Evolutionary conservation across 2,329 filamentous ascomycete genomes (phyloP), one percentile per base, ranked within the genome.

Genomic region (Colletotrichum tropicale): DNA sequence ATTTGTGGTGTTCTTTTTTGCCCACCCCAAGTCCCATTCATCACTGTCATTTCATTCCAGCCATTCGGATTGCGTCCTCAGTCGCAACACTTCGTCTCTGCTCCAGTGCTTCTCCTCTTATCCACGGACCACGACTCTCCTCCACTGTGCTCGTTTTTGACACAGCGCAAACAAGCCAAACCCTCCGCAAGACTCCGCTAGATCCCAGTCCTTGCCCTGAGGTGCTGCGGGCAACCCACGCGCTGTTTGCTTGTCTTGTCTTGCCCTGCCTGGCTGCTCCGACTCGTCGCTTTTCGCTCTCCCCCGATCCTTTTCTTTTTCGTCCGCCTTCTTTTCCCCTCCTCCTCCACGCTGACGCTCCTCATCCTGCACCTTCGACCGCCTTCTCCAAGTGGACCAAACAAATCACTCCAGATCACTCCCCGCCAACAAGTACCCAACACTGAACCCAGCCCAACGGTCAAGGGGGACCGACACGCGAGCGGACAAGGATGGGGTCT

Each of bases 101-200:
- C 43, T 55, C 34, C 24, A 21, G 43, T 43, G 38, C 61, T 62
- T 56, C 69, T 36, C 68, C 48, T 30, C 9, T 48, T 67, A 38
- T 58, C 71, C 67, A 70, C 71, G 43, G 12, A 9, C 34, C 58
- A 52, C 43, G n/a, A 52, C 43, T 32, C 13, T 56, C 72, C 61
- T 62, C 72, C 68, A 71, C 72, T 52, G 12, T 21, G 30, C 62
- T 48, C 61, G 52, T 66, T 56, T 24, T 72, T 18, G 58, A 28
- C 73, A 60, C 70, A 68, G 21, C 58, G 66, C 52, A 73, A 36
- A 21, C 48, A 55, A 24, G 64, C 55, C 69, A 43, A 58, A 43
- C 64, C 70, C 74, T 74, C 74, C 65, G 74, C 71, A 71, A 76
- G 66, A 70, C 71, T 76, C 74, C 74, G 71, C 74, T 75, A 66